phyloP scores from a whole-genome alignment of 1,284 basidiomycete genomes.

The Boletus calvinii region DNA sequence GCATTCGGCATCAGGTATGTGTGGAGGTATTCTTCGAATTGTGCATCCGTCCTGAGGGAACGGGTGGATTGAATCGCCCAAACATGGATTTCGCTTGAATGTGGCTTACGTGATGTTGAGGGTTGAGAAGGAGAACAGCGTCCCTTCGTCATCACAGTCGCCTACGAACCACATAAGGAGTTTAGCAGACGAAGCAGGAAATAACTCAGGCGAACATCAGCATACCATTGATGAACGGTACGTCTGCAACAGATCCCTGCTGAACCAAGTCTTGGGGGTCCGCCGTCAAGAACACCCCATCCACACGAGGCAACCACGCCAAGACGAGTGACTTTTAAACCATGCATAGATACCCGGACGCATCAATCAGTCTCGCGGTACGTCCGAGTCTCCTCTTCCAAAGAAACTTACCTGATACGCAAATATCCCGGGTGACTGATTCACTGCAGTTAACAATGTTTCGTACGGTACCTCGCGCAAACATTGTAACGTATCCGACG shows the following conservation, averaged over 20 bases:
- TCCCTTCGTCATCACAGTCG: neutral
- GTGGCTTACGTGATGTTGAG: conserved; percentile 36
- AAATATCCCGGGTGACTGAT: conserved; percentile 33
- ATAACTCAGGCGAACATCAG: conserved; percentile 14
- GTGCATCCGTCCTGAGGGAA: conserved; percentile 34
- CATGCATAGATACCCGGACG: neutral
- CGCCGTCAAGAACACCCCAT: conserved; percentile 49
- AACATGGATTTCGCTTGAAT: neutral
- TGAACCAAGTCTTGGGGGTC: conserved; percentile 41
- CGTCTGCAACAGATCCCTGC: conserved; percentile 42
- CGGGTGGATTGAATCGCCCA: neutral
- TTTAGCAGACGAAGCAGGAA: conserved; percentile 31
- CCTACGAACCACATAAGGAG: conserved; percentile 32
- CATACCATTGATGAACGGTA: conserved; percentile 47
- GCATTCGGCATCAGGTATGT: conserved; percentile 35
- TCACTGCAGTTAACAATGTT: conserved; percentile 19
- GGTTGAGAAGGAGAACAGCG: conserved; percentile 20
- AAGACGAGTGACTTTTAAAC: conserved; percentile 37
- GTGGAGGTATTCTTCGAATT: conserved; percentile 39
- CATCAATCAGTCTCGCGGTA: neutral
- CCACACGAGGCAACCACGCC: conserved; percentile 50
- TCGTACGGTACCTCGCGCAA: conserved; percentile 31
- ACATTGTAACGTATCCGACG: conserved; percentile 33
- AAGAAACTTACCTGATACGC: conserved; percentile 42
- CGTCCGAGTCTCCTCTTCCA: neutral